Conservation (phyloP, 2,329 filamentous ascomycete species). For the Elsinoe australis region DNA sequence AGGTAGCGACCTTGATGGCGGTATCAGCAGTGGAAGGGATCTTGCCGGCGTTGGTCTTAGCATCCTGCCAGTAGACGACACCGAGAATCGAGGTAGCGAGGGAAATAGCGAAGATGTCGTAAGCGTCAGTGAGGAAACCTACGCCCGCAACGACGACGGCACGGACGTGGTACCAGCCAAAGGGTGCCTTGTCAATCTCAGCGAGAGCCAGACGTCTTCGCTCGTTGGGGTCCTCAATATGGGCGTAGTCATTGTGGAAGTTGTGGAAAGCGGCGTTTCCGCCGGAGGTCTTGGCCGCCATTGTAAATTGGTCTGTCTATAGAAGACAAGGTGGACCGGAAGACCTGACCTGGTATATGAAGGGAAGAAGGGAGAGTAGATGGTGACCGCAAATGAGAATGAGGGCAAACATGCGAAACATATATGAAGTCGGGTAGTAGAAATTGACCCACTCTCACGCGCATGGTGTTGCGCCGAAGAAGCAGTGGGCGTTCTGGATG, state of each 20-base stretch:
- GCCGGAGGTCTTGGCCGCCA: conserved; percentile 43
- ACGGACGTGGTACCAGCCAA: conserved; percentile 77
- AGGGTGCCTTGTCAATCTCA: conserved; percentile 73
- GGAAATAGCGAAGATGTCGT: conserved; percentile 68
- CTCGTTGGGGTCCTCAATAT: conserved; percentile 64
- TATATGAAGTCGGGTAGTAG: no score
- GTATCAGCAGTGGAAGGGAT: conserved; percentile 65
- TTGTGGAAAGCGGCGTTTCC: conserved; percentile 68
- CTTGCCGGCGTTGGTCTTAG: conserved; percentile 34
- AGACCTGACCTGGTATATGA: no score
- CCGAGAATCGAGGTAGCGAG: conserved; percentile 68
- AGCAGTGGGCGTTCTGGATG: conserved; percentile 6
- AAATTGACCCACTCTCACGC: no score
- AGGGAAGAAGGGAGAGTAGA: not conserved
- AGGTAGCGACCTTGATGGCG: conserved; percentile 78
- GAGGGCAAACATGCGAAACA: not conserved
- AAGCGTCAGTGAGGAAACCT: conserved; percentile 83
- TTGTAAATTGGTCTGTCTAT: no score
- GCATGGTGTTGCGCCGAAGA: no score
- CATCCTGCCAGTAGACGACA: conserved; percentile 61
- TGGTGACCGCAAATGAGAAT: not conserved
- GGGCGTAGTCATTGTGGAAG: conserved; percentile 66
- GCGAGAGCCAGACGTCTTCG: conserved; percentile 70
- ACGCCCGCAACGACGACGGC: conserved; percentile 72
- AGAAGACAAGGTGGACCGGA: no score